Evolutionary conservation across 441 rosid genomes (phyloP), one percentile per base, ranked within the genome.

Genomic region (Adansonia rubrostipa): DNA sequence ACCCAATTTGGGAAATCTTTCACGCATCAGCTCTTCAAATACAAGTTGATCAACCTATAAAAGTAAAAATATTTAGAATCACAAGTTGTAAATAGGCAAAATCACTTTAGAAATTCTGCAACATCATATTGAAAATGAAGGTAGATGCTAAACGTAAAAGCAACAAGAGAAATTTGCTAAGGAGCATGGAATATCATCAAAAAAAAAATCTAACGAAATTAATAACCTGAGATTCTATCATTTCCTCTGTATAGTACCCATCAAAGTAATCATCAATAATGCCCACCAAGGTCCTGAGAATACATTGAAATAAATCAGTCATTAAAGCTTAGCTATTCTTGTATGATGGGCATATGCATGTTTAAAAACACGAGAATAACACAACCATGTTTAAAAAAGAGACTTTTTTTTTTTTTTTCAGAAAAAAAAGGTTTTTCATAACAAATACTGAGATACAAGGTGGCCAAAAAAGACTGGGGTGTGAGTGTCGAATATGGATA

Each of bases 11-110:
- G 96, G 96, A 79, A 89, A 88, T 83, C 89, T 88, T 87, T 91
- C 95, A 40, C 87, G 86, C 87, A 86, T 83, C 80, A 92, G 74
- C 75, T 92, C 96, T 86, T 90, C 94, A 71, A 92, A 89, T 75
- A 92, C 96, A 77, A 92, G 93, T 82, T 92, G 94, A 80, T 92
- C 96, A 75, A 92, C 94, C 96, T 92, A 81, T 73, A 33, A 79
- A 83, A 78, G 65, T 19, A 64, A 67, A 77, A 72, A 58, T 60
- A 65, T 6, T 80, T 77, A 45, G 74, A 76, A 28, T 44, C 22
- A 64, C 64, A 66, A 24, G 33, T 75, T 68, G 45, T 33, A 44
- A 58, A 51, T 74, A 11, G 36, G 66, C 48, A 28, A 60, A n/a
- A 28, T 19, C 17, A 57, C 50, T 47, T 54, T 5, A 15, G 14